phyloP scores from a whole-genome alignment of 495 filamentous ascomycete species.

The Lasiosphaeria hispida region DNA sequence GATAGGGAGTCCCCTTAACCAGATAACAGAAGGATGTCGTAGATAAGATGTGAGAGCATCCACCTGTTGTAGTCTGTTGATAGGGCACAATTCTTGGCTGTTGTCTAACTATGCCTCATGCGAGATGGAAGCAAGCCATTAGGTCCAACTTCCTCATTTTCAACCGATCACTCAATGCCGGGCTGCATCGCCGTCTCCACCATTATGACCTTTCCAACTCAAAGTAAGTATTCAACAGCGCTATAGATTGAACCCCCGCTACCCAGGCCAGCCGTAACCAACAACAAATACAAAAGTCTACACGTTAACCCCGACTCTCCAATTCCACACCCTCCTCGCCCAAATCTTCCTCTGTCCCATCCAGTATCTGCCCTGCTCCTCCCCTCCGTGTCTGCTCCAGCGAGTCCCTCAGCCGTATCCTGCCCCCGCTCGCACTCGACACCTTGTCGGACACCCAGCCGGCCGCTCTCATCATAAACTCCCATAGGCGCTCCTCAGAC shows the following conservation, averaged over 20 bases:
- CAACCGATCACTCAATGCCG: too few relatives aligned
- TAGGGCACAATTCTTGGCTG: too few relatives aligned
- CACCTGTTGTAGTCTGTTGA: too few relatives aligned
- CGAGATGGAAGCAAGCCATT: too few relatives aligned
- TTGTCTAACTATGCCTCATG: too few relatives aligned
- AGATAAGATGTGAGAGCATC: too few relatives aligned
- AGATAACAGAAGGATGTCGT: too few relatives aligned
- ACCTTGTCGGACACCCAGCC: conserved; percentile 55
- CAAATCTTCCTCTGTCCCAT: conserved; percentile 59
- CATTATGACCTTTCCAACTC: neutral
- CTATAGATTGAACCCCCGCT: too few relatives aligned
- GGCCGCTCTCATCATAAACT: conserved; percentile 55
- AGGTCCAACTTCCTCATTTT: too few relatives aligned
- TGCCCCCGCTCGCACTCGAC: conserved; percentile 45
- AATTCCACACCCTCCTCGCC: conserved; percentile 62
- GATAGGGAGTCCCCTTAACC: too few relatives aligned
- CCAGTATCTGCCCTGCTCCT: conserved; percentile 50
- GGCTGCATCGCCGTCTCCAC: too few relatives aligned
- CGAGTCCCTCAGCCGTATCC: conserved; percentile 43
- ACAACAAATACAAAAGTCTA: neutral
- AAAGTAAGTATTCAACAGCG: too few relatives aligned
- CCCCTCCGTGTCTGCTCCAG: conserved; percentile 26
- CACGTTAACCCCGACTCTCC: conserved; percentile 37
- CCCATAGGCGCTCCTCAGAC: conserved; percentile 68
- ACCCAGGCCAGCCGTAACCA: neutral